These are phyloP conservation scores for Ceratonia siliqua DNA, from an alignment of 306 rosid genomes.

Conservation along the genomic window DNA sequence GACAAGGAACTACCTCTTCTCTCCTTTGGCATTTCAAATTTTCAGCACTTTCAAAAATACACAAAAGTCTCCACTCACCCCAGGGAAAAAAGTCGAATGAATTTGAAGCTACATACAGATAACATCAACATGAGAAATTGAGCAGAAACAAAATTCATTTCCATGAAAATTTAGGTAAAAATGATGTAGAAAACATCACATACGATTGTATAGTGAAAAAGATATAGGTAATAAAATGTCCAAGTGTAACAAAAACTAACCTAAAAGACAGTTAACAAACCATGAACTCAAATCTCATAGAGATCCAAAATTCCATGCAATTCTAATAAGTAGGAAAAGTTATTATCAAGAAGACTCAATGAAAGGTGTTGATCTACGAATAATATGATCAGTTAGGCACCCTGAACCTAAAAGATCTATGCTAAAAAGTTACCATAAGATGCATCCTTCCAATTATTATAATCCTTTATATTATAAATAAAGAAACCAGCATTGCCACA, in stretches of 20 bases:
- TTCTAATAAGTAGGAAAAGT: neutral
- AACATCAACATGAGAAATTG: constrained; percentile 30
- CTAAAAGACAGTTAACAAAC: neutral
- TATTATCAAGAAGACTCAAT: neutral
- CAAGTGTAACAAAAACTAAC: constrained; percentile 18
- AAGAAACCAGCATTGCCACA: neutral
- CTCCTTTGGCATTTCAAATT: constrained; percentile 80
- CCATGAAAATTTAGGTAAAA: neutral
- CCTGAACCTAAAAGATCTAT: neutral
- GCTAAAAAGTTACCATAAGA: neutral
- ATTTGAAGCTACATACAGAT: constrained; percentile 37
- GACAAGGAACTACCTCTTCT: constrained; percentile 87
- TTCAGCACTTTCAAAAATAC: constrained; percentile 23
- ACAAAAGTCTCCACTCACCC: constrained; percentile 31
- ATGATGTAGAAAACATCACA: neutral
- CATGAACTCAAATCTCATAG: neutral
- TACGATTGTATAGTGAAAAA: neutral
- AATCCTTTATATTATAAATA: neutral
- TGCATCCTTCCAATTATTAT: neutral
- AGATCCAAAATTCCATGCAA: constrained; percentile 7
- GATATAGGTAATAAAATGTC: neutral
- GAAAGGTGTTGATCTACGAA: neutral
- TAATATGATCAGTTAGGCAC: neutral
- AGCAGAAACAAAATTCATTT: constrained; percentile 6
- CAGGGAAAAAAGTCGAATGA: constrained; percentile 10